phyloP scores from a whole-genome alignment of 2,329 filamentous ascomycete species.

The Fusarium devonianum region DNA sequence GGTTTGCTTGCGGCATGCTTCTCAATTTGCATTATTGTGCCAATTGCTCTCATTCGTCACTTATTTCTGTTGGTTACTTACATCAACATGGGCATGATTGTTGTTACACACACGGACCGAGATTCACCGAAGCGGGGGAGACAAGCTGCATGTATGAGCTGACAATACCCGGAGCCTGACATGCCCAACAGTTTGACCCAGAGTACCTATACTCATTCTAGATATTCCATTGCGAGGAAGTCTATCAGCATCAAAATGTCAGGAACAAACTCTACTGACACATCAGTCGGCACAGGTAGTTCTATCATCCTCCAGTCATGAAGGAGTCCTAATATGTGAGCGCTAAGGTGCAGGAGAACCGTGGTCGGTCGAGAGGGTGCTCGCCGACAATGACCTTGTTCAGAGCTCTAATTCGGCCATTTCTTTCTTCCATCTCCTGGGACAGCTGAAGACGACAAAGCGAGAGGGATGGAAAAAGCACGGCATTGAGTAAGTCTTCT shows the following conservation, averaged over 20 bases:
- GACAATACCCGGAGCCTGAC: not conserved
- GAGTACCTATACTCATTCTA: too few species aligned
- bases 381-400: conserved; percentile 62
- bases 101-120: conserved; percentile 6
- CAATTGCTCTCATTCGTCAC: too few species aligned
- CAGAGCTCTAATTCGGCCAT: conserved; percentile 75
- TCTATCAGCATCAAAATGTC: conserved; percentile 8
- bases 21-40: too few species aligned
- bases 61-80: not conserved
- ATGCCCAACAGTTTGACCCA: conserved; percentile 1
- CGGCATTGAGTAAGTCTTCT: conserved; percentile 61
- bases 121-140: conserved; percentile 12
- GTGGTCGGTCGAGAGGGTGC: conserved; percentile 67
- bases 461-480: conserved; percentile 95
- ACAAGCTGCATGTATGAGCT: conserved; percentile 6
- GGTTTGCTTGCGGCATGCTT: too few species aligned
- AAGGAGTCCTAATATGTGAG: not conserved
- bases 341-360: conserved; percentile 8
- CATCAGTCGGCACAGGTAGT: not conserved
- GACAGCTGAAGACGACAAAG: conserved; percentile 93
- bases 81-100: not conserved
- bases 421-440: conserved; percentile 91
- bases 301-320: not conserved
- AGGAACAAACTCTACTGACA: not conserved
- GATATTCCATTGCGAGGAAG: too few species aligned